phyloP scores from a whole-genome alignment of 2,329 filamentous ascomycete species.

The Huntiella bhutanensis region DNA sequence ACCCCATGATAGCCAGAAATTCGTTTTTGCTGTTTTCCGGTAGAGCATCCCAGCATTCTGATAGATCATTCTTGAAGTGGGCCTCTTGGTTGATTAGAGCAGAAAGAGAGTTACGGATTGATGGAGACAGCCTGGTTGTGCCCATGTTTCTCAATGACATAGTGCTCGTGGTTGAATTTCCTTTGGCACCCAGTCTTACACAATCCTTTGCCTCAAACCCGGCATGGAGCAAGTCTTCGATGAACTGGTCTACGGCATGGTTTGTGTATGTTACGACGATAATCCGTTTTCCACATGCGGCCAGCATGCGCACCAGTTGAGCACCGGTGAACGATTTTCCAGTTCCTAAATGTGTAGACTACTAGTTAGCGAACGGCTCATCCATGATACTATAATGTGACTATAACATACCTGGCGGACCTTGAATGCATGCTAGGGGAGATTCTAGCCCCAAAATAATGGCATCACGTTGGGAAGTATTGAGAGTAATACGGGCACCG shows the following conservation, averaged over 20 bases:
- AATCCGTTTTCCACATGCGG: constrained; percentile 31
- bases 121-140: neutral
- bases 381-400: neutral
- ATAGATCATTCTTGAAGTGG: neutral
- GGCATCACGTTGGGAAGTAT: constrained; percentile 33
- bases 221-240: constrained; percentile 42
- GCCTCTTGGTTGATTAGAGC: neutral
- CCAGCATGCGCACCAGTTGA: constrained; percentile 36
- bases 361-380: neutral
- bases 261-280: constrained; percentile 52
- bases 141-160: neutral
- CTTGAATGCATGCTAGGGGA: constrained; percentile 45
- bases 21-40: neutral
- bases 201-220: constrained; percentile 33
- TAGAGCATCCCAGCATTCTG: neutral
- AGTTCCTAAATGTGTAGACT: constrained; percentile 32
- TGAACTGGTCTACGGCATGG: constrained; percentile 45
- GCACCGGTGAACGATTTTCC: constrained; percentile 61
- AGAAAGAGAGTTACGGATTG: neutral
- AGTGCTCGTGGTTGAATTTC: constrained; percentile 16
- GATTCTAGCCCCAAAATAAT: constrained; percentile 33
- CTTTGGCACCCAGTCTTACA: constrained; percentile 45
- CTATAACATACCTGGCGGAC: constrained; percentile 40
- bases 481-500: neutral
- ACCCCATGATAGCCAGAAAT: constrained; percentile 1